A percentile compares a stretch with the other conserved stretches of the same genome.
Evolutionary conservation across 208 protist genomes (phyloP).

Genomic region (Trypanosoma caninum): DNA sequence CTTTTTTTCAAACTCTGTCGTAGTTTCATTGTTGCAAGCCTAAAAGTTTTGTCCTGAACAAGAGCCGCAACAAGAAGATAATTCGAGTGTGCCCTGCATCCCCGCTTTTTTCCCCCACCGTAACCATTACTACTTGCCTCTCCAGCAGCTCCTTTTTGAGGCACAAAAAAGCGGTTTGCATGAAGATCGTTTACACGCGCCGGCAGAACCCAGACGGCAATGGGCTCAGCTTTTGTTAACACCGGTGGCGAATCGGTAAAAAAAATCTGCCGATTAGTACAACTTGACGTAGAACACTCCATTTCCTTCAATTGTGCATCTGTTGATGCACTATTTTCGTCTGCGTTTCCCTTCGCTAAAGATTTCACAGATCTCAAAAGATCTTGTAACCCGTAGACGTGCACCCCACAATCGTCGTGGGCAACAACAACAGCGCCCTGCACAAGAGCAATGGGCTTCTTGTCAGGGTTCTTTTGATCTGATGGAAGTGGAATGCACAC

Average conservation of each 20-base stretch:
- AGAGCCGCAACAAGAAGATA: conserved; percentile 57
- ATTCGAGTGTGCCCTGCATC: conserved; percentile 16
- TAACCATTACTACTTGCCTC: too few species aligned
- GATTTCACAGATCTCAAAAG: conserved; percentile 26
- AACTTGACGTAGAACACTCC: neutral
- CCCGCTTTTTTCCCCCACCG: neutral
- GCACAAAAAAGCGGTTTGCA: conserved; percentile 60
- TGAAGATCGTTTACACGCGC: conserved; percentile 76
- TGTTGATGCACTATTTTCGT: neutral
- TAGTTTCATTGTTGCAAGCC: conserved; percentile 48
- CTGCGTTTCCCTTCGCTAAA: neutral
- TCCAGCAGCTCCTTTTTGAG: conserved; percentile 16
- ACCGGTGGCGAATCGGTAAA: neutral
- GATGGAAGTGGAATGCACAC: conserved; percentile 54
- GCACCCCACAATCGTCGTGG: conserved; percentile 65
- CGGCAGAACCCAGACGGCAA: conserved; percentile 57
- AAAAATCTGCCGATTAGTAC: neutral
- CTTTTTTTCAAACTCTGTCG: conserved; percentile 8
- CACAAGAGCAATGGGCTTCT: conserved; percentile 76
- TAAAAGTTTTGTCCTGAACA: conserved; percentile 77
- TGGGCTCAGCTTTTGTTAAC: conserved; percentile 22
- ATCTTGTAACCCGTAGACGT: conserved; percentile 40
- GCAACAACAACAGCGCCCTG: conserved; percentile 59
- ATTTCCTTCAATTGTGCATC: neutral
- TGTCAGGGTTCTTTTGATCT: conserved; percentile 72